phyloP scores from a whole-genome alignment of 2,329 filamentous ascomycete genomes.

The Periconia sp. region DNA sequence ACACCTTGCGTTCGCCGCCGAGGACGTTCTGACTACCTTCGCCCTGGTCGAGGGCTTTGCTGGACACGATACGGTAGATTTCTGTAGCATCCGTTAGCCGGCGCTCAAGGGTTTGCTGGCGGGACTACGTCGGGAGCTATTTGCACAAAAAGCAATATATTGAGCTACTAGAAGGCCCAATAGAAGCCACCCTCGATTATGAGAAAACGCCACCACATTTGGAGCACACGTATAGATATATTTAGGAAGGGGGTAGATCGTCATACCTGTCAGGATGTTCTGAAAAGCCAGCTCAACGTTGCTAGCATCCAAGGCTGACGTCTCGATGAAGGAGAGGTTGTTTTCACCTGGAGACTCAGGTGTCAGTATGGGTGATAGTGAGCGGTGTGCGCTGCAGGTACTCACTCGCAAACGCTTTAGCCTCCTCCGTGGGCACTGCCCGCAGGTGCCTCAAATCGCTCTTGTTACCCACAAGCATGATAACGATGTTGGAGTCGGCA shows the following conservation, averaged over 20 bases:
- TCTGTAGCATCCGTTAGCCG: constrained; percentile 60
- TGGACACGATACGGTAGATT: constrained; percentile 99
- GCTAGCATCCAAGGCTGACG: constrained; percentile 96
- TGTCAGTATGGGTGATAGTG: constrained; percentile 14
- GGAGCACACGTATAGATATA: too few species aligned
- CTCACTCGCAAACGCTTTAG: constrained; percentile 95
- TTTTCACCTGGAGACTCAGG: constrained; percentile 74
- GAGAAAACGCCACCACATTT: too few species aligned
- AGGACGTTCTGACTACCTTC: constrained; percentile 82
- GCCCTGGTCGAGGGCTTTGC: constrained; percentile 92
- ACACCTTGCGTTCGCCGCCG: constrained; percentile 72
- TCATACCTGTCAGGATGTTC: constrained; percentile 94
- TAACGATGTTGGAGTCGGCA: constrained; percentile 98
- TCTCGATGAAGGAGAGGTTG: constrained; percentile 98
- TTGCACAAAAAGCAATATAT: too few species aligned
- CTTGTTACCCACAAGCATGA: constrained; percentile 99
- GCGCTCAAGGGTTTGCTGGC: too few species aligned
- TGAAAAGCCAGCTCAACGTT: constrained; percentile 99
- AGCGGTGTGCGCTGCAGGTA: constrained; percentile 30
- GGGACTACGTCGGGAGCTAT: too few species aligned
- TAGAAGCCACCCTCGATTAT: too few species aligned
- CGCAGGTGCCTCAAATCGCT: constrained; percentile 99
- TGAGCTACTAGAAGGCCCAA: too few species aligned
- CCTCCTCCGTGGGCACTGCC: constrained; percentile 96
- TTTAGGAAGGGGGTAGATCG: too few species aligned